A percentile compares a stretch with the other conserved stretches of the same genome.
Evolutionary conservation across 192 early-diverging fungal species (phyloP).

Genomic region (Gigaspora rosea): DNA sequence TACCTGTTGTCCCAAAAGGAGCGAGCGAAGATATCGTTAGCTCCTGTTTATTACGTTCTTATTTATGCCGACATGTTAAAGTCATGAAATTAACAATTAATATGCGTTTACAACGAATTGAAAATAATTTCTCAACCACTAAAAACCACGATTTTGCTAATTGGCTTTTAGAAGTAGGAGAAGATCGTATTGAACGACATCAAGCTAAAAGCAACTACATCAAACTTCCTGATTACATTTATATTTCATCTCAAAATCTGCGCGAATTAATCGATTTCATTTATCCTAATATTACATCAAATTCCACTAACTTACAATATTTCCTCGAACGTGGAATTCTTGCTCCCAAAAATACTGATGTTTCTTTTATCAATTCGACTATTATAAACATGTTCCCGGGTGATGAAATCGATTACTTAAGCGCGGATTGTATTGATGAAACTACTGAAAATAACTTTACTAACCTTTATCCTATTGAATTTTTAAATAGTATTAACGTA

Average conservation of each 20-base stretch:
- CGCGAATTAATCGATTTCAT: slow-evolving; percentile 4
- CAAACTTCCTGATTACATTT: not conserved
- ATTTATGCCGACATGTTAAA: too few species aligned
- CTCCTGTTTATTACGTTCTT: too few species aligned
- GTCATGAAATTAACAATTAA: too few species aligned
- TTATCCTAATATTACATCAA: too few species aligned
- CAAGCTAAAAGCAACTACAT: not conserved
- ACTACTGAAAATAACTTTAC: not conserved
- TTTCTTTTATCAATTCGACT: too few species aligned
- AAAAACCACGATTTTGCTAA: slow-evolving; percentile 22
- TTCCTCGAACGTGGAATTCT: too few species aligned
- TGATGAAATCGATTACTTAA: slow-evolving; percentile 22
- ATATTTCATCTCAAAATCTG: not conserved
- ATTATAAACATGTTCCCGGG: too few species aligned
- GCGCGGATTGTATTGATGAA: slow-evolving; percentile 4
- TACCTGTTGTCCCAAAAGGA: too few species aligned
- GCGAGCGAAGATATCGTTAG: too few species aligned
- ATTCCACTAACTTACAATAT: too few species aligned
- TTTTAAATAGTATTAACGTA: not conserved
- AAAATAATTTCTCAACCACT: not conserved
- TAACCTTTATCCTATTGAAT: not conserved
- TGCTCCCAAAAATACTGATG: too few species aligned
- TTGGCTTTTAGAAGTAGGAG: not conserved
- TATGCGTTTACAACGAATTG: not conserved
- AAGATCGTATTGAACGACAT: not conserved